Evolutionary conservation across 1,284 basidiomycete species (phyloP).

Genomic region (Pseudomicrostroma phylloplanum): DNA sequence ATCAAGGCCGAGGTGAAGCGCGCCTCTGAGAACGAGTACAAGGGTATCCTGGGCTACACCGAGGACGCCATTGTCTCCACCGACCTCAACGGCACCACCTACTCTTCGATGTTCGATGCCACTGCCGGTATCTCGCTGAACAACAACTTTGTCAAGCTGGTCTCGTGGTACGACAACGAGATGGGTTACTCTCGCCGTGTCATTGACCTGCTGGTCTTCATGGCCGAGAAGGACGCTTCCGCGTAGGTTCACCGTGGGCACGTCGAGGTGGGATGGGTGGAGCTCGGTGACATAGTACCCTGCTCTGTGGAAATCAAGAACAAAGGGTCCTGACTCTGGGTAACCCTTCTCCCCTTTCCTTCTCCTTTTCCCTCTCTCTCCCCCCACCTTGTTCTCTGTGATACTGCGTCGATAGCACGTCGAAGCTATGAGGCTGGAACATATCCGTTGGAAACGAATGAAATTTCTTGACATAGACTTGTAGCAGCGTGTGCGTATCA

Average conservation of each 20-base stretch:
- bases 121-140: slow-evolving; percentile 87
- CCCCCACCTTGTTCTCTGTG: too few relatives aligned
- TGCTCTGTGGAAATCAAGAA: background rate
- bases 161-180: slow-evolving; percentile 77
- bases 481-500: too few relatives aligned
- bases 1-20: slow-evolving; percentile 84
- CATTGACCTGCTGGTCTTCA: slow-evolving; percentile 78
- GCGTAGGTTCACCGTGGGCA: slow-evolving; percentile 31
- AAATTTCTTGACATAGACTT: too few relatives aligned
- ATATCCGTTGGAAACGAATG: too few relatives aligned
- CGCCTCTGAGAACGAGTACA: slow-evolving; percentile 65
- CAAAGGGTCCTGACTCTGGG: background rate
- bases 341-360: background rate
- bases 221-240: slow-evolving; percentile 59
- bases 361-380: slow-evolving; percentile 2
- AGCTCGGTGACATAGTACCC: background rate
- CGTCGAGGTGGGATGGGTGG: background rate
- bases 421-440: background rate
- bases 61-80: slow-evolving; percentile 84
- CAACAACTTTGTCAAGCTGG: slow-evolving; percentile 89
- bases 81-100: slow-evolving; percentile 16
- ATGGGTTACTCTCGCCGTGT: slow-evolving; percentile 95
- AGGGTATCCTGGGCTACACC: slow-evolving; percentile 89
- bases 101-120: slow-evolving; percentile 62
- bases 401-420: background rate